Evolutionary conservation across 768 basidiomycete genomes (phyloP).

Genomic region (Naematelia aurantialba): DNA sequence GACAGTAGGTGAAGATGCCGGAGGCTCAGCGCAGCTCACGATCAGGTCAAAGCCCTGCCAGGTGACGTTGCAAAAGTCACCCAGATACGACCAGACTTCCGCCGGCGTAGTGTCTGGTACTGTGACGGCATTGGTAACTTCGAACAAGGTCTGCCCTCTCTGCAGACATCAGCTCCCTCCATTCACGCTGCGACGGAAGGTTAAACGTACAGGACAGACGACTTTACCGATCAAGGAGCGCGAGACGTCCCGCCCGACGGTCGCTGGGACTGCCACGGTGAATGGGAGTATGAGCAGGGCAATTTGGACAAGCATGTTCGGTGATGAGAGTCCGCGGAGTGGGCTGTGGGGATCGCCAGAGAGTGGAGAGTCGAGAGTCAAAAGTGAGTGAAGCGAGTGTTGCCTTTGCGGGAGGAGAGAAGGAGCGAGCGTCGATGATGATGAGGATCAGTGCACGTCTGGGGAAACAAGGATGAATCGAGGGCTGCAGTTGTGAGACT

Average conservation of each 20-base stretch:
- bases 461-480: no score
- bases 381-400: no score
- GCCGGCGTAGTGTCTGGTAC: constrained; percentile 7
- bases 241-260: neutral
- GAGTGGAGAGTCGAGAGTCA: neutral
- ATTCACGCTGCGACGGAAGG: neutral
- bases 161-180: neutral
- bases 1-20: no score
- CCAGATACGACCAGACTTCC: constrained; percentile 24
- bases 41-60: constrained; percentile 29
- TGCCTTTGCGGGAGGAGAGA: no score
- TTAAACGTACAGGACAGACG: neutral
- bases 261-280: neutral
- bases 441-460: no score
- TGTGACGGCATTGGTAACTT: constrained; percentile 5
- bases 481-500: no score
- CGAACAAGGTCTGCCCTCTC: constrained; percentile 4
- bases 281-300: neutral
- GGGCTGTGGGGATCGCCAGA: neutral
- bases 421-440: no score
- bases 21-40: constrained; percentile 4
- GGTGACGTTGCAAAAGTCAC: constrained; percentile 22
- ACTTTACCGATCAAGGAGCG: neutral
- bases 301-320: neutral
- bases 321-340: neutral